A percentile compares a stretch with the other conserved stretches of the same genome.
Evolutionary conservation across 805 yeast species (phyloP).

Genomic region (Candida endomychidarum): DNA sequence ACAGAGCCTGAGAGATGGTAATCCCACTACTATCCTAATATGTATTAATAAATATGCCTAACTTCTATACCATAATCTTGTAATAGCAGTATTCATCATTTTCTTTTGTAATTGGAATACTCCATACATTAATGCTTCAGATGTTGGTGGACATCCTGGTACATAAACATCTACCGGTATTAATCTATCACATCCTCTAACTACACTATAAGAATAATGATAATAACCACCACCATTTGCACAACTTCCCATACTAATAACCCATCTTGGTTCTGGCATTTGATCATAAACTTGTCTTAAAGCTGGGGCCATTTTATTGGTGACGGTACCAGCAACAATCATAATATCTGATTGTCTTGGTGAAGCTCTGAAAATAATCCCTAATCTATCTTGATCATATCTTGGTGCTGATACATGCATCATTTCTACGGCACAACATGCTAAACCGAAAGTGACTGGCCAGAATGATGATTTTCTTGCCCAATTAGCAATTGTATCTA

Average conservation of each 20-base stretch:
- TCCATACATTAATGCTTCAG: conserved; percentile 90
- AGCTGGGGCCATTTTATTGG: conserved; percentile 93
- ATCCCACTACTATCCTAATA: too few relatives aligned
- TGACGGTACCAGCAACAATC: conserved; percentile 90
- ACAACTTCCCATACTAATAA: conserved; percentile 90
- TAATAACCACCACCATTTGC: conserved; percentile 94
- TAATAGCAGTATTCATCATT: conserved; percentile 78
- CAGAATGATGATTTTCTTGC: conserved; percentile 89
- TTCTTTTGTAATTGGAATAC: conserved; percentile 86
- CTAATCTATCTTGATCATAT: conserved; percentile 89
- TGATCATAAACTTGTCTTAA: conserved; percentile 90
- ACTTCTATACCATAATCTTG: conserved; percentile 82
- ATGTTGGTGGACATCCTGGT: conserved; percentile 91
- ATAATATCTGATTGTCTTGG: conserved; percentile 91
- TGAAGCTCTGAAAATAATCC: conserved; percentile 90
- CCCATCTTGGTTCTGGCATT: conserved; percentile 96
- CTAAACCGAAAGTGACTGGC: conserved; percentile 91
- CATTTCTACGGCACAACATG: conserved; percentile 95
- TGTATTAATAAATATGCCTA: conserved; percentile 14
- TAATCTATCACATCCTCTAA: conserved; percentile 85
- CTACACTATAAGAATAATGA: conserved; percentile 86
- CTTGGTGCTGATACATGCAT: conserved; percentile 91
- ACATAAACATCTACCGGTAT: conserved; percentile 89
- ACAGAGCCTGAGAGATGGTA: too few relatives aligned
- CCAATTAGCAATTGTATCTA: conserved; percentile 86